phyloP scores from a whole-genome alignment of 1,139 yeast genomes.

The Suhomyces taliae region DNA sequence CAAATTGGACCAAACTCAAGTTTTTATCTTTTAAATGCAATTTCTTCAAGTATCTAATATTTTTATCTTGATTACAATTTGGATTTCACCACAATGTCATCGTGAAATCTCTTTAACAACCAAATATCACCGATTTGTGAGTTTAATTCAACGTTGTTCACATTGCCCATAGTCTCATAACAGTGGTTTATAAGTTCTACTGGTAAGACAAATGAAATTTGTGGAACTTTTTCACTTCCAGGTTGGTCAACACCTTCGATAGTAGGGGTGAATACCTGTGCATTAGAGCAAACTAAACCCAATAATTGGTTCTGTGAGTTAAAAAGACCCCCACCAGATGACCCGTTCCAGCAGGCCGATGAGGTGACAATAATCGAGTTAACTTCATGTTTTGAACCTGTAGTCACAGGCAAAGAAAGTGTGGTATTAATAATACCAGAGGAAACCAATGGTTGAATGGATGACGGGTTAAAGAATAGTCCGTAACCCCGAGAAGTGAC shows the following conservation, averaged over 20 bases:
- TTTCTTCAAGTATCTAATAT: background rate
- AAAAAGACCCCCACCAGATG: slow-evolving; percentile 68
- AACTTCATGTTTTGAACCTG: slow-evolving; percentile 11
- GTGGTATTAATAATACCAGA: slow-evolving; percentile 43
- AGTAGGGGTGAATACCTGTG: slow-evolving; percentile 31
- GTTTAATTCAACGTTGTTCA: slow-evolving; percentile 2
- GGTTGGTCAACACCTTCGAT: background rate
- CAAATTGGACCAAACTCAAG: too few relatives aligned
- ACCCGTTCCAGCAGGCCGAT: slow-evolving; percentile 75
- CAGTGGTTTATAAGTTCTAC: slow-evolving; percentile 15
- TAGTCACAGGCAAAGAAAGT: slow-evolving; percentile 15
- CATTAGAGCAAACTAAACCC: slow-evolving; percentile 68
- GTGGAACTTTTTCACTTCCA: slow-evolving; percentile 15
- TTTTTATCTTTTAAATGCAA: too few relatives aligned
- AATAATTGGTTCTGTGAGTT: slow-evolving; percentile 33
- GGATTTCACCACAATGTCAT: slow-evolving; percentile 13
- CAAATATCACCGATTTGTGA: slow-evolving; percentile 14
- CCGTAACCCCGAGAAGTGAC: slow-evolving; percentile 62
- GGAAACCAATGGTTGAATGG: slow-evolving; percentile 43
- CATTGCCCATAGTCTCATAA: slow-evolving; percentile 3
- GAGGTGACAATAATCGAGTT: slow-evolving; percentile 49
- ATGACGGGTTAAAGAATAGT: slow-evolving; percentile 33
- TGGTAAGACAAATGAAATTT: slow-evolving; percentile 16
- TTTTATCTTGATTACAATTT: slow-evolving; percentile 10
- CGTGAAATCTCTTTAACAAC: slow-evolving; percentile 16